phyloP scores from a whole-genome alignment of 805 yeast genomes.

The Kockiozyma suomiensis region DNA sequence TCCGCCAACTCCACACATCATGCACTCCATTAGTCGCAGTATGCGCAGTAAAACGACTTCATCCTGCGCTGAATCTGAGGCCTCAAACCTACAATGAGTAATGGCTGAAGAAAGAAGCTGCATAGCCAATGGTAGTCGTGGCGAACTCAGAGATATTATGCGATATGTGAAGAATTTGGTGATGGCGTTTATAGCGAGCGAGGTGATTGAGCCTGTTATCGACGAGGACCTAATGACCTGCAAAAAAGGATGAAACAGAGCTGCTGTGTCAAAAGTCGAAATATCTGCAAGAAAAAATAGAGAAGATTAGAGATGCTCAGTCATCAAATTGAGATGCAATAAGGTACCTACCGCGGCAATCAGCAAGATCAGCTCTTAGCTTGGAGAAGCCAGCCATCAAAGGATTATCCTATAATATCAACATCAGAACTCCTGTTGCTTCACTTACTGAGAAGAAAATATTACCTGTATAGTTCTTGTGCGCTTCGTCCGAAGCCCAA shows the following conservation, averaged over 20 bases:
- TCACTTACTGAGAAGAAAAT: not conserved
- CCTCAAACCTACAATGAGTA: conserved; percentile 94
- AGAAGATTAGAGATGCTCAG: not conserved
- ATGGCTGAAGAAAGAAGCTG: conserved; percentile 72
- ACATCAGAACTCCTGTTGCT: not conserved
- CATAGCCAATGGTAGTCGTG: conserved; percentile 59
- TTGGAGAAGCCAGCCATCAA: conserved; percentile 64
- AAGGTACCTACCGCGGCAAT: conserved; percentile 43
- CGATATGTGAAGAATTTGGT: conserved; percentile 71
- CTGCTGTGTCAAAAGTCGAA: conserved; percentile 64
- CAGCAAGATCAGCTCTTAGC: conserved; percentile 69
- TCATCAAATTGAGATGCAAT: not conserved
- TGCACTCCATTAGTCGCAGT: conserved; percentile 66
- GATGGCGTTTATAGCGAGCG: conserved; percentile 74
- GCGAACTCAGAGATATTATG: conserved; percentile 59
- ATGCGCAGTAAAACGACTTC: conserved; percentile 88
- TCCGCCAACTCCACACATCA: conserved; percentile 68
- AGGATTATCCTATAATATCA: conserved; percentile 22
- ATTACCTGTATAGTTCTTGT: conserved; percentile 26
- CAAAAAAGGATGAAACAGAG: conserved; percentile 83
- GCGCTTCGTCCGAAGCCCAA: conserved; percentile 38
- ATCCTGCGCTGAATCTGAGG: conserved; percentile 87
- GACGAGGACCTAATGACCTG: conserved; percentile 79
- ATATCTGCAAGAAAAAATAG: conserved; percentile 41
- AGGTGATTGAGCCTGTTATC: conserved; percentile 84